Conservation (phyloP, 2,329 filamentous ascomycete species). For the Phyllosticta citrichinensis region DNA sequence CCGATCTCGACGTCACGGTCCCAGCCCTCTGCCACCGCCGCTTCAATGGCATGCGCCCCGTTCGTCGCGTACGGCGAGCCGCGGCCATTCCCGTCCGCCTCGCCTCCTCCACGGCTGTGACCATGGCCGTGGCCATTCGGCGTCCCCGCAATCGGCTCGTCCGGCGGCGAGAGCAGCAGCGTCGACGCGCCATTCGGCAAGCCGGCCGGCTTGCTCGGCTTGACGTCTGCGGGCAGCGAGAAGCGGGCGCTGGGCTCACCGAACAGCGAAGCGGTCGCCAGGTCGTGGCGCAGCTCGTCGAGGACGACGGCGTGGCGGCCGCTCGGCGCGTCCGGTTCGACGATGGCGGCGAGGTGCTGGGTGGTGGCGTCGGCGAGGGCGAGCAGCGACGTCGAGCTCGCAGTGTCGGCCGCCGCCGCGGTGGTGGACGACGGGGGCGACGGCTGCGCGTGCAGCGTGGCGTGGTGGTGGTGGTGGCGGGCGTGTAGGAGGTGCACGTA, state of each 20-base stretch:
- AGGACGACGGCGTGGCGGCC: conserved; percentile 6
- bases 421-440: conserved; percentile 1
- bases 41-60: background rate
- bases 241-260: background rate
- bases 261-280: background rate
- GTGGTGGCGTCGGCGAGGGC: conserved; percentile 36
- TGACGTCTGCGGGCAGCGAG: background rate
- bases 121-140: background rate
- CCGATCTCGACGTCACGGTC: background rate
- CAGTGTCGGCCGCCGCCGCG: background rate
- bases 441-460: background rate
- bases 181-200: background rate
- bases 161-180: background rate
- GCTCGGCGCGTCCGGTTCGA: conserved; percentile 3
- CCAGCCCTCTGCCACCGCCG: background rate
- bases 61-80: background rate
- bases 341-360: conserved; percentile 34
- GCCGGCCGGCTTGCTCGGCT: background rate
- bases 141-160: background rate
- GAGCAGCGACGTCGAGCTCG: conserved; percentile 21
- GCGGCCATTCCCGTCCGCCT: background rate
- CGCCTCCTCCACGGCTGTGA: background rate
- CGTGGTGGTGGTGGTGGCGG: background rate
- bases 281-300: conserved; percentile 4
- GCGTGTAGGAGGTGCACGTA: conserved; percentile 38